Conservation (phyloP, 352 stramenopile species). For the Pythium oligandrum region DNA sequence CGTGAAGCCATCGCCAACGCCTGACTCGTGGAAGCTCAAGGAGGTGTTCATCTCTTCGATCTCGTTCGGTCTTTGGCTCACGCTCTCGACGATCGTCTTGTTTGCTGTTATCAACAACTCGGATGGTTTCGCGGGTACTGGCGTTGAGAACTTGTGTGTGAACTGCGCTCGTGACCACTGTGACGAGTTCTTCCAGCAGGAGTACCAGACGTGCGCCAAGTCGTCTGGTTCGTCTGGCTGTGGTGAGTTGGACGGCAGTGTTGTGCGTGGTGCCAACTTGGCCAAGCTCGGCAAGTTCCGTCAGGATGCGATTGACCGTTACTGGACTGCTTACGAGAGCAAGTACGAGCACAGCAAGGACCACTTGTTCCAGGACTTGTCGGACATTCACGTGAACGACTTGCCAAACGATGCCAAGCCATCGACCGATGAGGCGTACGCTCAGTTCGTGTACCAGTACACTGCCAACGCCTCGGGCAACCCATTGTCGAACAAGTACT, state of each 20-base stretch:
- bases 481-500: conserved; percentile 32
- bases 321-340: conserved; percentile 34
- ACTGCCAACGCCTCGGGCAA: conserved; percentile 26
- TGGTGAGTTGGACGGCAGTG: conserved; percentile 53
- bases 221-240: conserved; percentile 41
- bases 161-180: conserved; percentile 53
- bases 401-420: conserved; percentile 35
- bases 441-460: conserved; percentile 61
- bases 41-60: conserved; percentile 70
- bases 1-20: conserved; percentile 49
- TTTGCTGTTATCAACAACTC: conserved; percentile 60
- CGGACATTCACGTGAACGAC: conserved; percentile 50
- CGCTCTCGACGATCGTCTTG: conserved; percentile 57
- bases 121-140: conserved; percentile 39
- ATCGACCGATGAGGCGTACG: conserved; percentile 34
- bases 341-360: conserved; percentile 42
- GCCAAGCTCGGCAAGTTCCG: conserved; percentile 46
- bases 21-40: conserved; percentile 70
- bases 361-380: conserved; percentile 51
- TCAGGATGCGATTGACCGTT: conserved; percentile 27
- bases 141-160: conserved; percentile 63
- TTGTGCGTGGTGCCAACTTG: no score
- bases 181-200: conserved; percentile 48
- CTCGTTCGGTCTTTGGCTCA: conserved; percentile 61
- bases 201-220: conserved; percentile 48